These are phyloP conservation scores for Paecilomyces niveus DNA, from an alignment of 2,329 filamentous ascomycete genomes.

Conservation along the genomic window DNA sequence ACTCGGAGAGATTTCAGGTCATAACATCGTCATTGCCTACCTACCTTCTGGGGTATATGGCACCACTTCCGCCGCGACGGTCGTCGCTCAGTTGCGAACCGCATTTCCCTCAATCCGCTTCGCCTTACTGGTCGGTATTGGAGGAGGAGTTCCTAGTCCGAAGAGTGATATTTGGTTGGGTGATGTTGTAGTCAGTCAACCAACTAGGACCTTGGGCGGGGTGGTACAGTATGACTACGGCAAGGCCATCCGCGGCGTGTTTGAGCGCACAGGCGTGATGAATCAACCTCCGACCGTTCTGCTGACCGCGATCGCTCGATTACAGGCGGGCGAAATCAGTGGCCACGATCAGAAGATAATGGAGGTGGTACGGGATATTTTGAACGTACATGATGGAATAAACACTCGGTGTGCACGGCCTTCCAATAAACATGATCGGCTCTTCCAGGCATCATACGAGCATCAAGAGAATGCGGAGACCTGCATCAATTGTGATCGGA, in stretches of 20 bases:
- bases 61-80: constrained; percentile 21
- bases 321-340: background rate
- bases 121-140: constrained; percentile 39
- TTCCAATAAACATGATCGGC: background rate
- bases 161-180: constrained; percentile 11
- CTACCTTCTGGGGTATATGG: constrained; percentile 20
- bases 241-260: constrained; percentile 1
- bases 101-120: constrained; percentile 21
- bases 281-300: constrained; percentile 8
- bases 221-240: constrained; percentile 7
- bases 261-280: constrained; percentile 6
- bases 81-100: constrained; percentile 20
- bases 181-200: constrained; percentile 16
- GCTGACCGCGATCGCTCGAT: constrained; percentile 1
- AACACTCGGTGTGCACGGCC: constrained; percentile 1
- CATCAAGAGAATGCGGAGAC: background rate
- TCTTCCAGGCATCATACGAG: background rate
- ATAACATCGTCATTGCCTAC: constrained; percentile 19
- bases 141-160: constrained; percentile 12
- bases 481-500: too few relatives aligned
- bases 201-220: constrained; percentile 3
- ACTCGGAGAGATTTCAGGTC: constrained; percentile 13
- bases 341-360: background rate
- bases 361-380: background rate
- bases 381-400: background rate